phyloP scores from a whole-genome alignment of 176 grass and related monocot genomes.

The Pontederia crassipes region DNA sequence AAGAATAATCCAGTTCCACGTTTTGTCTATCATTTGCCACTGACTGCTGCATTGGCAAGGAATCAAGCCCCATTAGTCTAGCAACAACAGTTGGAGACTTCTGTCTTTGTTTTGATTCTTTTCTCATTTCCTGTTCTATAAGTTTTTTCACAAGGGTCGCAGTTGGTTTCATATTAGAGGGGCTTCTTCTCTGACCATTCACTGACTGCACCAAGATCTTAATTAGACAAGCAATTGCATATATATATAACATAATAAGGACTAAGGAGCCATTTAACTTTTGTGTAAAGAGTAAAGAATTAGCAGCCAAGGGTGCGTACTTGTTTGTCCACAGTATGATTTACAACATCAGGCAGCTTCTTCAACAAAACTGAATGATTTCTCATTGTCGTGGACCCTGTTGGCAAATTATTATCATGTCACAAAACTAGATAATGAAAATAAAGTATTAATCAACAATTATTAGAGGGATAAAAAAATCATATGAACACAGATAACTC shows the following conservation, averaged over 20 bases:
- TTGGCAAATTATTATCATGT: neutral
- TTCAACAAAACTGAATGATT: neutral
- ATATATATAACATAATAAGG: no score
- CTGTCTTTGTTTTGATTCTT: conserved; percentile 37
- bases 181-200: conserved; percentile 29
- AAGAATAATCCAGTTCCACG: conserved; percentile 11
- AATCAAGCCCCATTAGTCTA: conserved; percentile 80
- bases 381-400: neutral
- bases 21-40: conserved; percentile 14
- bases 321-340: neutral
- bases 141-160: conserved; percentile 57
- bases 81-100: conserved; percentile 68
- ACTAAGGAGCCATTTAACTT: neutral
- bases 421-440: neutral
- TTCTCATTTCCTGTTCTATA: conserved; percentile 83
- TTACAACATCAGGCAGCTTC: neutral
- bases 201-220: conserved; percentile 15
- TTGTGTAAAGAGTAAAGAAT: neutral
- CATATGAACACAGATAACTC: no score
- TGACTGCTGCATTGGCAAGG: conserved; percentile 34
- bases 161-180: conserved; percentile 37
- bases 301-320: neutral
- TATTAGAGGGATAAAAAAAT: no score
- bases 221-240: neutral
- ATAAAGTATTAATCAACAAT: no score